Base-by-base conservation (phyloP, 169 alveolate genomes). In the Plasmodium chabaudi region DNA sequence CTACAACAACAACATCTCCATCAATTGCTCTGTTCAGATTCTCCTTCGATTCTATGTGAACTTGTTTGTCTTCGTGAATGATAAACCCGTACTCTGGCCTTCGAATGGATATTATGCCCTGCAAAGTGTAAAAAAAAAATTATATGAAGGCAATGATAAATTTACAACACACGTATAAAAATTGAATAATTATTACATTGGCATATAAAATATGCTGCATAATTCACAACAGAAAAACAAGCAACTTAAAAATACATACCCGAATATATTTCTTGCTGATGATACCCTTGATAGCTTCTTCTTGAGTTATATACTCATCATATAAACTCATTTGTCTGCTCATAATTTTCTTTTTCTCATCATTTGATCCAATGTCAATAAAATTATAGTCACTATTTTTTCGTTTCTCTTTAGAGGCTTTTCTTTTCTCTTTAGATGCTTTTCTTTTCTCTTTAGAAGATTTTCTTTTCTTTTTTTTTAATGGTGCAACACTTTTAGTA, bases 1-100 rank as follows among this genome's bases (percentile, higher is more conserved):
- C 93, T n/a, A 97, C 87, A 51, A 97, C 98, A 17, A 97, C 98
- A 19, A 94, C 86, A 91, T 97, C 99, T 27, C 98, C 98, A 86
- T 96, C 96, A 59, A 97, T 82, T 59, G 97, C 97, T 89, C 99
- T 93, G 88, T 97, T 97, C 88, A 94, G 72, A 86, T 96, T 86
- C 13, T 27, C 56, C 56, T 82, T 82, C 10, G 86, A 67, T 49
- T 21, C 42, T 5, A 82, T 82, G 25, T 82, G 90, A 9, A 82
- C 27, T 51, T 82, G 67, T 15, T 10, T 1, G 46, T 69, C 59
- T 47, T 82, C 49, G 60, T 49, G 56, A 10, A 68, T 3, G 49
- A 82, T 64, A 34, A 27, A 82, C 17, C 86, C 90, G n/a, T 82
- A 56, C 15, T 82, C 90, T 46, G 12, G 17, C 12, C 53, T 82